phyloP scores from a whole-genome alignment of 2,329 filamentous ascomycete species.

The Apiospora sp. region DNA sequence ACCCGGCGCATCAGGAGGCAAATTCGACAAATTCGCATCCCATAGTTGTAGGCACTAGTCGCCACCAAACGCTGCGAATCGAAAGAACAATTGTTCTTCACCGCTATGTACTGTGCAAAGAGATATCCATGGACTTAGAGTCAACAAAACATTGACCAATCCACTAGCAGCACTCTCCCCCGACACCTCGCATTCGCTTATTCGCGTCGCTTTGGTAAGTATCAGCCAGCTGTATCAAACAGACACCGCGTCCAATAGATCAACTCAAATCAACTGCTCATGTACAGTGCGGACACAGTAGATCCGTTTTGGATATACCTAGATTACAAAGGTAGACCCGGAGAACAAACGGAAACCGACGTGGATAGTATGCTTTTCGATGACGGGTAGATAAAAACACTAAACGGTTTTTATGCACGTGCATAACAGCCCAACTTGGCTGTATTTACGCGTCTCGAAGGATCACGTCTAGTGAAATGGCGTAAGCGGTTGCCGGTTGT shows the following conservation, averaged over 20 bases:
- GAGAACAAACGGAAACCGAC: slow-evolving; percentile 17
- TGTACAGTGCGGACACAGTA: not conserved
- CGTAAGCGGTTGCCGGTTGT: not conserved
- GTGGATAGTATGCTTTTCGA: slow-evolving; percentile 10
- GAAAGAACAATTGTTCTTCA: not conserved
- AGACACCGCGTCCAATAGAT: not conserved
- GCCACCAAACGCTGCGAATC: not conserved
- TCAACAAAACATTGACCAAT: not conserved
- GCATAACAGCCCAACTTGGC: not conserved
- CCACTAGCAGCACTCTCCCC: not conserved
- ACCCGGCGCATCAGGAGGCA: slow-evolving; percentile 20
- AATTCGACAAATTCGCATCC: not conserved
- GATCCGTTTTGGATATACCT: not conserved
- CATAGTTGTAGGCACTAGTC: not conserved
- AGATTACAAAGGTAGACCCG: not conserved
- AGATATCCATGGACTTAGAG: not conserved
- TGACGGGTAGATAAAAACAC: slow-evolving; percentile 8
- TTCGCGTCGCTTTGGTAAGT: not conserved
- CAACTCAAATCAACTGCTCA: not conserved
- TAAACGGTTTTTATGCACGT: not conserved
- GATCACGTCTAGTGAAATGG: not conserved
- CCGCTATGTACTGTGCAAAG: not conserved
- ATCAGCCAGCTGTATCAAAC: not conserved
- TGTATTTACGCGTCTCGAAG: not conserved
- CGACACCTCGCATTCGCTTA: not conserved